phyloP scores from a whole-genome alignment of 352 stramenopile species.

The Phytopythium boreale region DNA sequence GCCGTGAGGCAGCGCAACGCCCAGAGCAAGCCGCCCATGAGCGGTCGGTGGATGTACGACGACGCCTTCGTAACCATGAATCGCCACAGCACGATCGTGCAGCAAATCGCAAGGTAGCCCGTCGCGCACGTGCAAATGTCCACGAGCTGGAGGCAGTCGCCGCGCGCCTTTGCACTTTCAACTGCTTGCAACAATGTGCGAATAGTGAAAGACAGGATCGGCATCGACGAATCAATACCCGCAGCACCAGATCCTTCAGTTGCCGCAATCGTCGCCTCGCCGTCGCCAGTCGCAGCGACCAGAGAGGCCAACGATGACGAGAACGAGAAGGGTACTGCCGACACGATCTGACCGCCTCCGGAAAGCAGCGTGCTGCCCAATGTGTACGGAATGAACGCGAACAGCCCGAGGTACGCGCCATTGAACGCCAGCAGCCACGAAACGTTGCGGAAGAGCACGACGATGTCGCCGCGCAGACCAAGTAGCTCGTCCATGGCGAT shows the following conservation, averaged over 20 bases:
- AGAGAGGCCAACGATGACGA: constrained; percentile 13
- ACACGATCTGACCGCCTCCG: constrained; percentile 56
- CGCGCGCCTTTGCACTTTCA: constrained; percentile 51
- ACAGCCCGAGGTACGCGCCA: constrained; percentile 95
- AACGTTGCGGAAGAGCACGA: constrained; percentile 94
- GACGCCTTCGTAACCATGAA: constrained; percentile 84
- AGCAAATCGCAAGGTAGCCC: constrained; percentile 81
- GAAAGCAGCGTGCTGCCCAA: constrained; percentile 90
- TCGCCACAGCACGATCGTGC: constrained; percentile 81
- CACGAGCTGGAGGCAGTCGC: constrained; percentile 83
- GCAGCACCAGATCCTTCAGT: neutral
- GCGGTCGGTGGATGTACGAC: constrained; percentile 76
- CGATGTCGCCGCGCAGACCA: constrained; percentile 93
- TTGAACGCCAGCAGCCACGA: constrained; percentile 98
- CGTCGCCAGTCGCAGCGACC: constrained; percentile 17
- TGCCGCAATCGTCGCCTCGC: constrained; percentile 15
- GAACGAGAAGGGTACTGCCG: constrained; percentile 41
- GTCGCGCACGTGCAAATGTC: constrained; percentile 78
- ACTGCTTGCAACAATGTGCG: constrained; percentile 55
- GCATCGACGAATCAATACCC: constrained; percentile 13
- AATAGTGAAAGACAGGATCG: constrained; percentile 38
- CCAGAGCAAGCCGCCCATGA: constrained; percentile 81
- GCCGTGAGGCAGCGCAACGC: constrained; percentile 75
- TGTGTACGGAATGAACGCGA: constrained; percentile 95
- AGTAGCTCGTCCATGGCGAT: constrained; percentile 97